Base-by-base conservation (phyloP, 139 green algal species). In the Chlamydomonas sp. region DNA sequence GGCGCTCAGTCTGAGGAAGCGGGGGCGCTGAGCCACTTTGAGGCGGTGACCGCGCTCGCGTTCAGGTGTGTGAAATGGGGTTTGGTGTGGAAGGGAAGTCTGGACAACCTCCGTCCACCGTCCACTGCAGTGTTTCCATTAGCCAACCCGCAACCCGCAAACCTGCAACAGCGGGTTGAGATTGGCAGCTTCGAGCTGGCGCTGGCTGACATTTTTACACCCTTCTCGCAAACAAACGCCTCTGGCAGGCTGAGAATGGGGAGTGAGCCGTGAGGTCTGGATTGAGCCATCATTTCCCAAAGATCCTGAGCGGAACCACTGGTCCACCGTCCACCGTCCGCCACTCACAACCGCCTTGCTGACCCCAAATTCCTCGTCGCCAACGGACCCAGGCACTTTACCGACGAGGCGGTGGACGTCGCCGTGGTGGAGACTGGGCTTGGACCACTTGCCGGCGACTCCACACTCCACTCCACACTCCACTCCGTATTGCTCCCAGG, bases 371-470 rank as follows among this genome's bases (percentile, higher is more conserved):
- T n/a, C n/a, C n/a, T n/a, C n/a, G n/a, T n/a, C n/a, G n/a, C n/a
- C n/a, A n/a, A n/a, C n/a, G n/a, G n/a, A n/a, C n/a, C n/a, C 71
- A 84, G 64, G 39, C 82, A 89, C 71, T 96, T 95, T 60, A 73
- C 78, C 1, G 72, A 92, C 35, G 58, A 80, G 43, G 31, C 75
- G 35, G 84, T 91, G 31, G 84, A 94, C 69, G 26, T 90, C 1
- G 89, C 84, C 1, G 86, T 96, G 5, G 69, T 96, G 6, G 90
- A 96, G 77, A 87, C 88, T 30, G 90, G 90, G 0, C 73, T 96
- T 26, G 90, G 90, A 1, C n/a, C n/a, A n/a, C n/a, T n/a, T n/a
- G n/a, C n/a, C 89, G 89, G 3, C 74, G n/a, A n/a, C n/a, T n/a
- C n/a, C 59, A 48, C 59, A 38, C 6, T 29, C 24, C 13, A n/a